phyloP scores from a whole-genome alignment of 2,329 filamentous ascomycete genomes.

The Fusarium anguioides region DNA sequence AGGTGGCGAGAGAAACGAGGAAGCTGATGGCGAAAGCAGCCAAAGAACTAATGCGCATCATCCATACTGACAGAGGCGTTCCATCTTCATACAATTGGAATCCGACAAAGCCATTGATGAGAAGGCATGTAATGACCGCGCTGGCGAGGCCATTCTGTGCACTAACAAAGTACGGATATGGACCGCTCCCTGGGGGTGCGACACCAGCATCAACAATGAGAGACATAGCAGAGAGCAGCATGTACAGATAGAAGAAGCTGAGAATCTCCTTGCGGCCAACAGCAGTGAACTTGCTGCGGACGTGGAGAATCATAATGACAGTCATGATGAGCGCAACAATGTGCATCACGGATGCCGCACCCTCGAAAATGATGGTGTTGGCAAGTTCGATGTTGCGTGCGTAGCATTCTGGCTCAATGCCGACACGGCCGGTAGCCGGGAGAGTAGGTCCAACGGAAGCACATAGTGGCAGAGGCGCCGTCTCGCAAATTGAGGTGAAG shows the following conservation, averaged over 20 bases:
- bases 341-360: conserved; percentile 89
- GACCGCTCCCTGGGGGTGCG: conserved; percentile 80
- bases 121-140: conserved; percentile 85
- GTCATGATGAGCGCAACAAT: conserved; percentile 93
- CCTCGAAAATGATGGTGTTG: conserved; percentile 98
- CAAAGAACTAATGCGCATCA: conserved; percentile 81
- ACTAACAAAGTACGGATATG: conserved; percentile 92
- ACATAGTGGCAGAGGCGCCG: conserved; percentile 87
- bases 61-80: conserved; percentile 92
- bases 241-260: conserved; percentile 97
- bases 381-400: conserved; percentile 94
- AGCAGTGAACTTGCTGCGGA: conserved; percentile 97
- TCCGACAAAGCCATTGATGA: conserved; percentile 98
- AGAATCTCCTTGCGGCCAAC: conserved; percentile 82
- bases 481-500: conserved; percentile 87
- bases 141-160: conserved; percentile 87
- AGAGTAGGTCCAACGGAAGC: conserved; percentile 82
- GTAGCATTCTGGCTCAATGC: conserved; percentile 92
- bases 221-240: conserved; percentile 88
- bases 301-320: conserved; percentile 96
- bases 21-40: conserved; percentile 88
- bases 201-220: conserved; percentile 94
- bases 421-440: conserved; percentile 72
- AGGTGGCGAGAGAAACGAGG: conserved; percentile 88
- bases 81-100: conserved; percentile 99